Conservation (phyloP, 495 filamentous ascomycete genomes). For the Podospora sp. region DNA sequence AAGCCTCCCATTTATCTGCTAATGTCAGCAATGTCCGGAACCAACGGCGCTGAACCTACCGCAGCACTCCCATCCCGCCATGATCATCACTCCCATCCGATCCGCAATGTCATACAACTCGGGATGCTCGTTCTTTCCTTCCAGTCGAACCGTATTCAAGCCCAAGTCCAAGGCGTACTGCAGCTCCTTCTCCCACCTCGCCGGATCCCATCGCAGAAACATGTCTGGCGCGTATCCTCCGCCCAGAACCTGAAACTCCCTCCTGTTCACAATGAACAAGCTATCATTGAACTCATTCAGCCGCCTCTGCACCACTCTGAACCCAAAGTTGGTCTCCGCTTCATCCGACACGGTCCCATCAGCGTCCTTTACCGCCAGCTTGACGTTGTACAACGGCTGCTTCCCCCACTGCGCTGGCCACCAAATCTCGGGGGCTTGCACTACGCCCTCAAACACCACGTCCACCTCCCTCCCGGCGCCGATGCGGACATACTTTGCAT, state of each 20-base stretch:
- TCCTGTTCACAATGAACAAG: slow-evolving; percentile 57
- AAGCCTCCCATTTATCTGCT: slow-evolving; percentile 65
- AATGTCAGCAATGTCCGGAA: background rate
- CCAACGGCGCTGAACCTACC: background rate
- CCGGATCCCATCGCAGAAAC: slow-evolving; percentile 58
- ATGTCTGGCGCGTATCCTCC: slow-evolving; percentile 64
- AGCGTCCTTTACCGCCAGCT: slow-evolving; percentile 41
- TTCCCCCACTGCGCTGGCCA: slow-evolving; percentile 55
- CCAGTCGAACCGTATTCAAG: slow-evolving; percentile 63
- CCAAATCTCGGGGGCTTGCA: slow-evolving; percentile 48
- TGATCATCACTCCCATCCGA: slow-evolving; percentile 61
- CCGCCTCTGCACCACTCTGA: slow-evolving; percentile 55
- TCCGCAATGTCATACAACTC: slow-evolving; percentile 61
- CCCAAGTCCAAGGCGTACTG: slow-evolving; percentile 60
- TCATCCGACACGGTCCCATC: slow-evolving; percentile 49
- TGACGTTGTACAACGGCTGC: slow-evolving; percentile 47
- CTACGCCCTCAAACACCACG: slow-evolving; percentile 40
- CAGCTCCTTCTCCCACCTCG: slow-evolving; percentile 49
- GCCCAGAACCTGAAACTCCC: slow-evolving; percentile 62
- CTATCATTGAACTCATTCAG: slow-evolving; percentile 59
- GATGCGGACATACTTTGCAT: slow-evolving; percentile 43
- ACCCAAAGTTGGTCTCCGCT: slow-evolving; percentile 49
- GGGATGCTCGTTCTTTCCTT: slow-evolving; percentile 67
- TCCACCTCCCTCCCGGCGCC: slow-evolving; percentile 39
- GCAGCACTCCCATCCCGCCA: slow-evolving; percentile 70